A percentile compares a stretch with the other conserved stretches of the same genome.
Conservation (phyloP, 371 early-diverging fungal species). For the Coemansia sp. region DNA sequence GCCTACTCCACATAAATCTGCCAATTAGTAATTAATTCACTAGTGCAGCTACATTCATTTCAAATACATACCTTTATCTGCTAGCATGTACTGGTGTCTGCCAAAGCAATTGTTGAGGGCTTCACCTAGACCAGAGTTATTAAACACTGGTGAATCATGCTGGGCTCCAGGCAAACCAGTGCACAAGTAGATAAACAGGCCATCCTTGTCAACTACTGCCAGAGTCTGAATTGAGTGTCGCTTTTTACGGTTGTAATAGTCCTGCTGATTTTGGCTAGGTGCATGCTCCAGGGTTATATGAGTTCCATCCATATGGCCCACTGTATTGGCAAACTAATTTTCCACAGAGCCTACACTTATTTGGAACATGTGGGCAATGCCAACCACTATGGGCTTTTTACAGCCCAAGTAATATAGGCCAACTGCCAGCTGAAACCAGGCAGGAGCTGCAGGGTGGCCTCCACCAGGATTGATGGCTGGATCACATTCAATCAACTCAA, state of each 20-base stretch:
- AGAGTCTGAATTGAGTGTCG: not conserved
- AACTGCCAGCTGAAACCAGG: not conserved
- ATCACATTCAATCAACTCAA: conserved; percentile 15
- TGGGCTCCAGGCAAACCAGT: not conserved
- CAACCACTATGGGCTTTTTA: not conserved
- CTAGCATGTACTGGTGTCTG: not conserved
- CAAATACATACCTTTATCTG: not conserved
- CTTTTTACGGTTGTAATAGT: not conserved
- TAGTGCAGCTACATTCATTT: not conserved
- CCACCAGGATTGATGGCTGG: not conserved
- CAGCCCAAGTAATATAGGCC: not conserved
- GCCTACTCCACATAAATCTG: not conserved
- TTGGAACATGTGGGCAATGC: not conserved
- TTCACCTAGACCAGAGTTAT: not conserved
- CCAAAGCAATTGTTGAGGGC: no score
- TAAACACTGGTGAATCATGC: not conserved
- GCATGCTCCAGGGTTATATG: not conserved
- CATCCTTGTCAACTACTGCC: not conserved
- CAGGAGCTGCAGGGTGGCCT: not conserved
- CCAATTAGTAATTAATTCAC: not conserved
- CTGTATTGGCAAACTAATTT: not conserved
- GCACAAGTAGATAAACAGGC: not conserved
- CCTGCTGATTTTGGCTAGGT: not conserved
- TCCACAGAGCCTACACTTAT: not conserved
- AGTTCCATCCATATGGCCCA: not conserved